Percentiles rank a stretch among this genome's conserved stretches.
phyloP scores from a whole-genome alignment of 208 protist species.

The Spongospora subterranea region DNA sequence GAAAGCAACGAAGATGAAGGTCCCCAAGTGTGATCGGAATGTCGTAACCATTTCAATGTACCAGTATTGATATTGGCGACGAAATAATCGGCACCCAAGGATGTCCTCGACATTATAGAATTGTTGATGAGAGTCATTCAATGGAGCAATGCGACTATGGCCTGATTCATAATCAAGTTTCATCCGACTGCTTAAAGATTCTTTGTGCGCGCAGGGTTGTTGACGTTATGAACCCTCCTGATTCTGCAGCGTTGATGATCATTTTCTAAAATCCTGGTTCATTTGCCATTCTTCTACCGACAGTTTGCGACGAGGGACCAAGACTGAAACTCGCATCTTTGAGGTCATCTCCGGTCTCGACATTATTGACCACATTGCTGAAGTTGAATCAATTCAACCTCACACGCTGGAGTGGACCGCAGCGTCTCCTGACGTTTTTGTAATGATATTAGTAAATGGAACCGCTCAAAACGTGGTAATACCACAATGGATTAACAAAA shows the following conservation, averaged over 20 bases:
- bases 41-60: too few relatives aligned
- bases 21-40: too few relatives aligned
- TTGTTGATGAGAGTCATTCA: too few relatives aligned
- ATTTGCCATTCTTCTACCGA: neutral
- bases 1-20: too few relatives aligned
- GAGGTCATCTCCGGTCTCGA: neutral
- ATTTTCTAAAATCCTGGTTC: constrained; percentile 40
- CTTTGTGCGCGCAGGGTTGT: neutral
- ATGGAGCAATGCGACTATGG: constrained; percentile 47
- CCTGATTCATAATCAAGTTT: neutral
- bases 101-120: too few relatives aligned
- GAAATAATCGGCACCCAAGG: too few relatives aligned
- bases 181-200: neutral
- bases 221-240: neutral
- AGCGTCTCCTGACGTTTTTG: constrained; percentile 15
- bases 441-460: neutral
- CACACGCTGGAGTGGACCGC: neutral
- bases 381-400: neutral
- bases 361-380: neutral
- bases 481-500: neutral
- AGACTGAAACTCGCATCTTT: constrained; percentile 10
- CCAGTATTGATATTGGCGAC: too few relatives aligned
- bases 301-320: constrained; percentile 10
- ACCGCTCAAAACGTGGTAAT: neutral
- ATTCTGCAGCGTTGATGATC: neutral